These are phyloP conservation scores for Coemansia umbellata DNA, from an alignment of 192 early-diverging fungal genomes.

Conservation along the genomic window DNA sequence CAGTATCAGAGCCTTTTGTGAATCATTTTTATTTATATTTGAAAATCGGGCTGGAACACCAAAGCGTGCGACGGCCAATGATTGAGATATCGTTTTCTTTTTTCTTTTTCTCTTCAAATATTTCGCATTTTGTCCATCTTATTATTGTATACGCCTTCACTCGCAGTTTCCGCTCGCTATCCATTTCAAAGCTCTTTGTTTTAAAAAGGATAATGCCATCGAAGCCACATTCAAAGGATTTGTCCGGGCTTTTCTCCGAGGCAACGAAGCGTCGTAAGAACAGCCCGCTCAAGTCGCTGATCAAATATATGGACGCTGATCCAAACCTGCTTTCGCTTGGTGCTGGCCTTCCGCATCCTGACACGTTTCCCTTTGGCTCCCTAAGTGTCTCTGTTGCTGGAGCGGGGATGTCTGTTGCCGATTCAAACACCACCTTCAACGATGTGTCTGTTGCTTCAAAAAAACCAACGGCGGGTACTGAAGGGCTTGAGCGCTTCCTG, in stretches of 20 bases:
- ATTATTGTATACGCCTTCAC: too few species aligned
- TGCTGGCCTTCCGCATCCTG: conserved; percentile 65
- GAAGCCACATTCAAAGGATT: conserved; percentile 31
- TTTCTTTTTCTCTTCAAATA: too few species aligned
- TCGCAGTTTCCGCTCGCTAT: too few species aligned
- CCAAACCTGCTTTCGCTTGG: conserved; percentile 64
- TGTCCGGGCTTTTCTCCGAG: conserved; percentile 40
- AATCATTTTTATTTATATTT: too few species aligned
- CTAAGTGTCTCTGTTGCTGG: conserved; percentile 55
- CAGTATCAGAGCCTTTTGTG: too few species aligned
- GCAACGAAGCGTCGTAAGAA: conserved; percentile 27
- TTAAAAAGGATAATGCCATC: conserved; percentile 7
- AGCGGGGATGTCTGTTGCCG: conserved; percentile 57
- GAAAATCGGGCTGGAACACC: too few species aligned
- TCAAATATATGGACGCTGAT: conserved; percentile 43
- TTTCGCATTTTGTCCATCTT: too few species aligned
- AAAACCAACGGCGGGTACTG: conserved; percentile 5
- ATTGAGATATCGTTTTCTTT: too few species aligned
- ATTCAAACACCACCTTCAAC: conserved; percentile 15
- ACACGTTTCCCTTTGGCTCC: conserved; percentile 61
- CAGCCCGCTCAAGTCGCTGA: conserved; percentile 45
- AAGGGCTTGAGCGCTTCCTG: conserved; percentile 53
- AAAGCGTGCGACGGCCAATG: too few species aligned
- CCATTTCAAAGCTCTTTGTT: neutral
- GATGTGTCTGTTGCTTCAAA: neutral